Percentiles rank a stretch among this genome's conserved stretches.
phyloP scores from a whole-genome alignment of 2,329 filamentous ascomycete species.

The Alternaria novae-zelandiae region DNA sequence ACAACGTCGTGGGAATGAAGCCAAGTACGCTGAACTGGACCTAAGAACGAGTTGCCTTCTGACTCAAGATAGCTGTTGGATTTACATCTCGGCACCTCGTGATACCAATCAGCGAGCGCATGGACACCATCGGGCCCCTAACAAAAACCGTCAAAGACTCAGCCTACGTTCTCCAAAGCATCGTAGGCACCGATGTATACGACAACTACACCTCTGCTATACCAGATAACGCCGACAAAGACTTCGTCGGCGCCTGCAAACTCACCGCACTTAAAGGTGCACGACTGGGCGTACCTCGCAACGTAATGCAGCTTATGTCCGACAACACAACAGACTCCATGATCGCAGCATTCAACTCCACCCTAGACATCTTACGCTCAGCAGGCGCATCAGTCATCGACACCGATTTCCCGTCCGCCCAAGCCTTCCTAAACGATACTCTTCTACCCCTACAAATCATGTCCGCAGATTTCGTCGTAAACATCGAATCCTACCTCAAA shows the following conservation, averaged over 20 bases:
- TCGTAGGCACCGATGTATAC: slow-evolving; percentile 66
- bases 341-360: slow-evolving; percentile 57
- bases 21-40: slow-evolving; percentile 57
- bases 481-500: slow-evolving; percentile 68
- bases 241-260: neutral
- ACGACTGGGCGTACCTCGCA: slow-evolving; percentile 74
- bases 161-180: slow-evolving; percentile 69
- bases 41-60: neutral
- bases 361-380: slow-evolving; percentile 59
- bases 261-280: slow-evolving; percentile 62
- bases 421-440: slow-evolving; percentile 75
- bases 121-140: slow-evolving; percentile 73
- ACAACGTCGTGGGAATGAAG: slow-evolving; percentile 75
- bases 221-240: slow-evolving; percentile 58
- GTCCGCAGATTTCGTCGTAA: slow-evolving; percentile 73
- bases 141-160: slow-evolving; percentile 74
- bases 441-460: slow-evolving; percentile 69
- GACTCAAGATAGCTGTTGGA: slow-evolving; percentile 60
- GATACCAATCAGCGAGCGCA: slow-evolving; percentile 69
- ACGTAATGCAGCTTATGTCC: slow-evolving; percentile 71
- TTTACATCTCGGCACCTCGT: slow-evolving; percentile 66
- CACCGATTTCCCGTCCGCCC: slow-evolving; percentile 68
- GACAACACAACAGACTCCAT: slow-evolving; percentile 61
- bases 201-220: slow-evolving; percentile 73
- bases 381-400: slow-evolving; percentile 71